Base-by-base conservation (phyloP, 2,329 filamentous ascomycete species). In the Colletotrichum godetiae region DNA sequence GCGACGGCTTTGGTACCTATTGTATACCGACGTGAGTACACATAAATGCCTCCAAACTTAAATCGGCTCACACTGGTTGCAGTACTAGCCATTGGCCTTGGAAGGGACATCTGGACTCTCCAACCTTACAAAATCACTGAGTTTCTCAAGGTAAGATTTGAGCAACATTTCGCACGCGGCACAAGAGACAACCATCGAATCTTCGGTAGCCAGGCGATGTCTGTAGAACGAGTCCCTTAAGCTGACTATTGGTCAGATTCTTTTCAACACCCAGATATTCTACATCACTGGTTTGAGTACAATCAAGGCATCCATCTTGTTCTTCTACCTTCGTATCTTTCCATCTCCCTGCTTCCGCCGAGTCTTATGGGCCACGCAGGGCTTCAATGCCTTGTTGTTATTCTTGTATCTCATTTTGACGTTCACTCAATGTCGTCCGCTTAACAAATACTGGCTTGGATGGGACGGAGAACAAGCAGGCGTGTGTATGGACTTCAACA, bases 391-490 rank as follows among this genome's bases (percentile, higher is more conserved):
- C 12, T 63, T 80, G 24, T 76, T 79, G 12, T 49, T 75, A 1
- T 62, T 78, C 19, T 78, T 80, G 76, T 78, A 76, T 2, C 15
- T 77, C 15, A 77, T 82, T 58, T 62, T 82, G 19, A 76, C 75
- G 24, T 77, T 79, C 10, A 76, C 79, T 24, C 71, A 70, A 19
- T 85, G 82, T 70, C 77, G 68, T 8, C 83, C 82, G 4, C 76
- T 84, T 49, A 76, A 78, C 4, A 78, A 78, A 56, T 81, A 79
- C 55, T 84, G 82, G 82, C 56, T 77, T 76, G 12, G 79, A 75
- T 24, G 81, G 82, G 15, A 73, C 76, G 6, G 84, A 79, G 67
- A 80, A 80, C 29, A 78, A 80, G 76, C 76, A 79, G 60, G 76
- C 76, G 57, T 55, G n/a, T 68, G 66, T 15, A 35, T 77, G 58